Evolutionary conservation across 768 basidiomycete genomes (phyloP).

Genomic region (Amanita polypyramis): DNA sequence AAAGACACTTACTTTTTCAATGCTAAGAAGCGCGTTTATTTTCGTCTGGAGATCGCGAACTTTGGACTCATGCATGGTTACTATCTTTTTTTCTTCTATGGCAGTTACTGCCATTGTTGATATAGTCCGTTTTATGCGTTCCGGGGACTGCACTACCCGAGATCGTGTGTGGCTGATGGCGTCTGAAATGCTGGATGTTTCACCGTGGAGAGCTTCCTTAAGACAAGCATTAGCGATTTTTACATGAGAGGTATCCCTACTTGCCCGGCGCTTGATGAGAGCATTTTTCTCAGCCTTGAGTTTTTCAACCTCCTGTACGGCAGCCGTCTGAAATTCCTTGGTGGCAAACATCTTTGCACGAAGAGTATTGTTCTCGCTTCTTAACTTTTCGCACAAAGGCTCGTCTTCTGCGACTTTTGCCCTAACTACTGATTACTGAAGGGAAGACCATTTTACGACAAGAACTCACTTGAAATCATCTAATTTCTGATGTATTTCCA

Average conservation of each 20-base stretch:
- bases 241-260: slow-evolving; percentile 9
- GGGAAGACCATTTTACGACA: neutral
- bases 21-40: slow-evolving; percentile 54
- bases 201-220: slow-evolving; percentile 52
- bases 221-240: neutral
- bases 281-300: slow-evolving; percentile 63
- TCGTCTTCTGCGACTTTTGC: slow-evolving; percentile 59
- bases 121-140: slow-evolving; percentile 79
- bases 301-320: slow-evolving; percentile 56
- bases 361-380: slow-evolving; percentile 48
- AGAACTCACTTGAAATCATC: slow-evolving; percentile 42
- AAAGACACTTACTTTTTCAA: slow-evolving; percentile 52
- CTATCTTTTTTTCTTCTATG: slow-evolving; percentile 58
- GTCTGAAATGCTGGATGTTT: slow-evolving; percentile 49
- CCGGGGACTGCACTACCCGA: slow-evolving; percentile 86
- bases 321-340: slow-evolving; percentile 49
- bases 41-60: slow-evolving; percentile 69
- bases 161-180: slow-evolving; percentile 52
- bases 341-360: slow-evolving; percentile 59
- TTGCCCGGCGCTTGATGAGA: slow-evolving; percentile 54
- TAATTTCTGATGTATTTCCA: slow-evolving; percentile 41
- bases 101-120: slow-evolving; percentile 59
- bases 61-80: slow-evolving; percentile 60
- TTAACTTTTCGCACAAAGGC: slow-evolving; percentile 50
- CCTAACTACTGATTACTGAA: slow-evolving; percentile 23